Evolutionary conservation across 2,329 filamentous ascomycete genomes (phyloP), one percentile per base, ranked within the genome.

Genomic region (Stachybotrys elegans): DNA sequence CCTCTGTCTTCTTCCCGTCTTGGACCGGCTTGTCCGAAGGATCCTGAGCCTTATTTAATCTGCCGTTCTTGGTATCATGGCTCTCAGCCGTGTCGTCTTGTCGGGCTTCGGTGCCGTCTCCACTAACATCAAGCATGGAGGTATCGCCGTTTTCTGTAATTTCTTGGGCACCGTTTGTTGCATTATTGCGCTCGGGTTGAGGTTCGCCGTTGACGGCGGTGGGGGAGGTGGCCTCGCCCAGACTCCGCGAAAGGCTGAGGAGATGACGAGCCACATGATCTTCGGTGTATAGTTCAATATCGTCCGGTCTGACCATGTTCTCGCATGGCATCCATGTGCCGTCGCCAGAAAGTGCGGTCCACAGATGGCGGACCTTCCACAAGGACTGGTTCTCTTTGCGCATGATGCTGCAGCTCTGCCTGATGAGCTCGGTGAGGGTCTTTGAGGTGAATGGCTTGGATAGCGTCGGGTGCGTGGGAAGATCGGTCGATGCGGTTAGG

Each of bases 341-440:
- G 60, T 94, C 88, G 23, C 88, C 88, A 40, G 85, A 81, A 8
- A 93, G 73, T 50, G 79, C 79, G 23, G 84, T 86, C 51, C 88
- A 74, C 41, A 93, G 67, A 52, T 84, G 80, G 59, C 88, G 88
- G 38, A 88, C 82, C 54, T 79, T 81, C 78, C 84, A 88, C 11
- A 92, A 68, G 5, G 83, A 81, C 21, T 72, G 71, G 49, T 86
- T 86, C 59, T 93, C 88, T 57, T 85, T 84, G 45, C 87, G 81
- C 70, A 88, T 80, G 53, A 88, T 83, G 45, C 78, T 74, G 51
- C 80, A 77, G 43, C 81, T 83, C 63, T 91, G 83, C 36, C 73
- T 72, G 16, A 84, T 79, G 44, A 94, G 76, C 50, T 87, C 79
- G 40, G 79, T 83, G 16, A 93, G 73, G 11, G 84, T 86, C 52